Percentiles rank a stretch among this genome's conserved stretches.
Evolutionary conservation across 23 red algal genomes (phyloP).

Genomic region (Gracilaria caudata): DNA sequence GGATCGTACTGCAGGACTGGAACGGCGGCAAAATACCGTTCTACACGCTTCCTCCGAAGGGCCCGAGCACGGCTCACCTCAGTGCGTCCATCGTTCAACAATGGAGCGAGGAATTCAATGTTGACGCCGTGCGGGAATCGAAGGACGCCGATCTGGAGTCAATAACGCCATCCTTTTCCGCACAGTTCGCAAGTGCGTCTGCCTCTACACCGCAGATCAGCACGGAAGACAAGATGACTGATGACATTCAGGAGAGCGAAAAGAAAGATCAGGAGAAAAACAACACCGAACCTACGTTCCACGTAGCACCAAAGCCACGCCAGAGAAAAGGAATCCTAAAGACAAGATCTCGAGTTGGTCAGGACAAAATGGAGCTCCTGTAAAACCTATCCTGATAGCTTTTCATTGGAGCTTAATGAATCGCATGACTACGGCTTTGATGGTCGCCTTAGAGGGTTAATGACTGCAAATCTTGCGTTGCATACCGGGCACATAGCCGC

Average conservation of each 20-base stretch:
- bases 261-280: background rate
- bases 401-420: background rate
- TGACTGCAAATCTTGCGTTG: slow-evolving; percentile 61
- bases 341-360: background rate
- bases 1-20: slow-evolving; percentile 87
- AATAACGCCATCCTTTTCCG: background rate
- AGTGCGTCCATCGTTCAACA: slow-evolving; percentile 63
- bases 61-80: slow-evolving; percentile 53
- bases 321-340: background rate
- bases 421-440: no score
- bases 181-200: slow-evolving; percentile 15
- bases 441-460: slow-evolving; percentile 6
- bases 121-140: slow-evolving; percentile 36
- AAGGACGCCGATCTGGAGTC: slow-evolving; percentile 17
- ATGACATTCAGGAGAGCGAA: background rate
- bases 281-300: slow-evolving; percentile 4
- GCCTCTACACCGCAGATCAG: background rate
- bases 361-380: slow-evolving; percentile 21
- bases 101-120: slow-evolving; percentile 80
- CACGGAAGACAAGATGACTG: background rate
- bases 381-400: background rate
- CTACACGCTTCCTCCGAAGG: slow-evolving; percentile 93
- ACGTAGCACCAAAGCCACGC: background rate
- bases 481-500: slow-evolving; percentile 69
- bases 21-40: slow-evolving; percentile 94